A percentile compares a stretch with the other conserved stretches of the same genome.
Evolutionary conservation across 805 yeast species (phyloP).

Genomic region (Zygoascus bituminiphila): DNA sequence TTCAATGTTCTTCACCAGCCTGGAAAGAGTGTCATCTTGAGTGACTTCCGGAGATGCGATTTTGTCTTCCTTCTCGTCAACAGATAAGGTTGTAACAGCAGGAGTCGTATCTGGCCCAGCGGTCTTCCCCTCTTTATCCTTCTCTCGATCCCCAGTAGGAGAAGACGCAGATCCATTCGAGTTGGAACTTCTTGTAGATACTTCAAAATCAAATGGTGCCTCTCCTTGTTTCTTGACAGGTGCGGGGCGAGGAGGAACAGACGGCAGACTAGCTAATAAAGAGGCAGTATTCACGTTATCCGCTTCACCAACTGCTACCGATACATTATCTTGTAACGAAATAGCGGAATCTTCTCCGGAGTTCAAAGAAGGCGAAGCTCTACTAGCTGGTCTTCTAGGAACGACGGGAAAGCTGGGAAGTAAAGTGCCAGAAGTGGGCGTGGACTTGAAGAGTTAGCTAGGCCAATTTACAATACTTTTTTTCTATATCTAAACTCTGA

Average conservation of each 20-base stretch:
- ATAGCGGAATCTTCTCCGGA: background rate
- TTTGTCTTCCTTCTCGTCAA: too few species aligned
- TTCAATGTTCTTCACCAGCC: background rate
- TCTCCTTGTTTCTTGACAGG: background rate
- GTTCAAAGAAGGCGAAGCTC: background rate
- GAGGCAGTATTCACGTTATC: background rate
- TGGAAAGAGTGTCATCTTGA: background rate
- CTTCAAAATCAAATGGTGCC: background rate
- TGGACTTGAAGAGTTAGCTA: too few species aligned
- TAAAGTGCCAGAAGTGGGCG: too few species aligned
- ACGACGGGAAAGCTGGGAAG: background rate
- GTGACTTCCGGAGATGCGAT: too few species aligned
- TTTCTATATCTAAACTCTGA: too few species aligned
- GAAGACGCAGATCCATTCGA: too few species aligned
- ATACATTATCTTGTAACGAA: background rate
- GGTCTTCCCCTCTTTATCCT: too few species aligned
- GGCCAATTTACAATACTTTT: too few species aligned
- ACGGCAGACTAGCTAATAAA: background rate
- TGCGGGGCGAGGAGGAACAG: background rate
- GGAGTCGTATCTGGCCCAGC: too few species aligned
- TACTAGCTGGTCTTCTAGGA: background rate
- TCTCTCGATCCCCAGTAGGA: too few species aligned
- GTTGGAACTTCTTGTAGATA: too few species aligned
- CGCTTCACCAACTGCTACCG: background rate
- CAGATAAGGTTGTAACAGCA: too few species aligned